phyloP scores from a whole-genome alignment of 345 rosid genomes.

The Lumnitzera racemosa region DNA sequence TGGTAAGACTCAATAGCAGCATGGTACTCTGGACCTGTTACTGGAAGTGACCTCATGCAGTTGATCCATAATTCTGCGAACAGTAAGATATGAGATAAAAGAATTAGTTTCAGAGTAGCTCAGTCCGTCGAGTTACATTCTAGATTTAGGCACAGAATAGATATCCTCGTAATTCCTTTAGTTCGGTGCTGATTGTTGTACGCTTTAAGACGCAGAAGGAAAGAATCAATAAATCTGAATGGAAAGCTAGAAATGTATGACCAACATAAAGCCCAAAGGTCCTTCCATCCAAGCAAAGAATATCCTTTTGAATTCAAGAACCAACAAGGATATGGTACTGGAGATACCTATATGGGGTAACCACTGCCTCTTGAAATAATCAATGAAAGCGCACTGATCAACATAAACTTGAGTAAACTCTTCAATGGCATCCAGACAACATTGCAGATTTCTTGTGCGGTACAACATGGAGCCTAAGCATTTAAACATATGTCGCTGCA shows the following conservation, averaged over 20 bases:
- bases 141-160: too few relatives aligned
- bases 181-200: too few relatives aligned
- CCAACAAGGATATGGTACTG: conserved; percentile 9
- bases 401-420: conserved; percentile 45
- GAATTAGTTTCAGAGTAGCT: too few relatives aligned
- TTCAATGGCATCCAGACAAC: conserved; percentile 30
- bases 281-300: background rate
- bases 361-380: conserved; percentile 42
- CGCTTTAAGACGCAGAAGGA: too few relatives aligned
- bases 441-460: conserved; percentile 27
- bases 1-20: conserved; percentile 53
- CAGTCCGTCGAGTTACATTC: too few relatives aligned
- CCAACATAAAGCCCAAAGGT: too few relatives aligned
- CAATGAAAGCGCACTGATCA: conserved; percentile 40
- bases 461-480: conserved; percentile 37
- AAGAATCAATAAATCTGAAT: too few relatives aligned
- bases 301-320: background rate
- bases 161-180: too few relatives aligned
- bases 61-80: conserved; percentile 32
- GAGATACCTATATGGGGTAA: conserved; percentile 31
- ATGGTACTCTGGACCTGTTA: conserved; percentile 33
- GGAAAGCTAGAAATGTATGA: too few relatives aligned
- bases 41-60: conserved; percentile 30
- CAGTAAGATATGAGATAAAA: too few relatives aligned
- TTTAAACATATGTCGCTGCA: conserved; percentile 45